phyloP scores from a whole-genome alignment of 345 rosid species.

The Eucalyptus dawsonii region DNA sequence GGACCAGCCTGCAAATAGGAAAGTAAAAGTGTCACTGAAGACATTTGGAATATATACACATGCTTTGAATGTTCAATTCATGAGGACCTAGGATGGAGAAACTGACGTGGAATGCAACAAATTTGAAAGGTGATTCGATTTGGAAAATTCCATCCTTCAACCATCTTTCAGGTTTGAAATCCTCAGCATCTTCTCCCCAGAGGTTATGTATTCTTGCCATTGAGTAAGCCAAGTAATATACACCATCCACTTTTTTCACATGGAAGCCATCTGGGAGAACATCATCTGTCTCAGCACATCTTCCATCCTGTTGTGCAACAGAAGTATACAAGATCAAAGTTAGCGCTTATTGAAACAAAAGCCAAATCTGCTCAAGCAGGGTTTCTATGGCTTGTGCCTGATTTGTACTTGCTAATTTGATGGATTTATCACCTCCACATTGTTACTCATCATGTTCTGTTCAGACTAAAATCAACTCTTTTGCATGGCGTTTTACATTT shows the following conservation, averaged over 20 bases:
- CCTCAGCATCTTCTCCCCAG: conserved; percentile 77
- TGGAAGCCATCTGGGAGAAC: conserved; percentile 55
- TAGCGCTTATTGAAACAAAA: not conserved
- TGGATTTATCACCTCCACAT: not conserved
- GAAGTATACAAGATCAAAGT: not conserved
- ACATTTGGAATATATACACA: not conserved
- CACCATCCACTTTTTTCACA: conserved; percentile 49
- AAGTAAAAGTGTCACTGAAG: not conserved
- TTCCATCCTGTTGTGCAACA: conserved; percentile 31
- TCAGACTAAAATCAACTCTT: not conserved
- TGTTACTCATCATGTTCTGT: not conserved
- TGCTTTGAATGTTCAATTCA: not conserved
- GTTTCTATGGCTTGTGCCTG: not conserved
- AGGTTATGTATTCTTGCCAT: conserved; percentile 73
- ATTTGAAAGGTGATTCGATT: conserved; percentile 66
- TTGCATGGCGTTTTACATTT: not conserved
- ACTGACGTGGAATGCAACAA: conserved; percentile 41
- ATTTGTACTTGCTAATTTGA: not conserved
- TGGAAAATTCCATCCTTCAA: conserved; percentile 49
- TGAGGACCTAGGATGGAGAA: not conserved
- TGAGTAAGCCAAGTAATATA: conserved; percentile 47
- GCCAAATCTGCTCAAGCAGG: not conserved
- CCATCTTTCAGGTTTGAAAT: conserved; percentile 75
- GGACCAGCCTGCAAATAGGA: conserved; percentile 61
- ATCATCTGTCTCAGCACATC: conserved; percentile 50